phyloP scores from a whole-genome alignment of 805 yeast species.

The Yarrowia sp. region DNA sequence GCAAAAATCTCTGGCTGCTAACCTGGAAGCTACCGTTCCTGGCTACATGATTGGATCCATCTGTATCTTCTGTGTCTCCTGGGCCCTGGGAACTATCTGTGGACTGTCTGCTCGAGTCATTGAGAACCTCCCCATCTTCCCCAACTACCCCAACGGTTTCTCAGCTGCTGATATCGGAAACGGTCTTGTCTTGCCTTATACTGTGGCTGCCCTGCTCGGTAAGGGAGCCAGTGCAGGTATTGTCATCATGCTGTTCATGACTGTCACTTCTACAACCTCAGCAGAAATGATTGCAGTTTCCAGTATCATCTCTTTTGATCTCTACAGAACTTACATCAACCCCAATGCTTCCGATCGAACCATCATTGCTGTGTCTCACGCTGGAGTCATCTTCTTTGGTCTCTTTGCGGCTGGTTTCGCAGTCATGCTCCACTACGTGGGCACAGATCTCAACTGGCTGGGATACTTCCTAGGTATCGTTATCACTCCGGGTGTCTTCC shows the following conservation, averaged over 20 bases:
- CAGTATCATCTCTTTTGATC: conserved; percentile 56
- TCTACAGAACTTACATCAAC: conserved; percentile 55
- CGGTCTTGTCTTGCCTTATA: conserved; percentile 67
- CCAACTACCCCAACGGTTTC: conserved; percentile 75
- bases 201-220: conserved; percentile 81
- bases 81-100: conserved; percentile 49
- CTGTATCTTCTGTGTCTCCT: conserved; percentile 57
- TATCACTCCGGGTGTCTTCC: conserved; percentile 52
- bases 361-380: conserved; percentile 55
- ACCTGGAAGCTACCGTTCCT: conserved; percentile 53
- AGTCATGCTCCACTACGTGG: conserved; percentile 79
- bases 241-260: conserved; percentile 52
- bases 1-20: conserved; percentile 56
- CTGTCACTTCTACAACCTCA: conserved; percentile 55
- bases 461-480: conserved; percentile 70
- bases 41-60: conserved; percentile 58
- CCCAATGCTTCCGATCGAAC: conserved; percentile 55
- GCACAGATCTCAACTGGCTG: conserved; percentile 80
- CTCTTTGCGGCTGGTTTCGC: conserved; percentile 76
- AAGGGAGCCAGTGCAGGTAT: conserved; percentile 85
- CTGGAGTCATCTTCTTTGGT: conserved; percentile 53
- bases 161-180: conserved; percentile 70
- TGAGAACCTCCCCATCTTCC: conserved; percentile 72
- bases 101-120: conserved; percentile 57
- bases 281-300: conserved; percentile 55